phyloP scores from a whole-genome alignment of 805 yeast genomes.

The Zygoascus bituminiphila region DNA sequence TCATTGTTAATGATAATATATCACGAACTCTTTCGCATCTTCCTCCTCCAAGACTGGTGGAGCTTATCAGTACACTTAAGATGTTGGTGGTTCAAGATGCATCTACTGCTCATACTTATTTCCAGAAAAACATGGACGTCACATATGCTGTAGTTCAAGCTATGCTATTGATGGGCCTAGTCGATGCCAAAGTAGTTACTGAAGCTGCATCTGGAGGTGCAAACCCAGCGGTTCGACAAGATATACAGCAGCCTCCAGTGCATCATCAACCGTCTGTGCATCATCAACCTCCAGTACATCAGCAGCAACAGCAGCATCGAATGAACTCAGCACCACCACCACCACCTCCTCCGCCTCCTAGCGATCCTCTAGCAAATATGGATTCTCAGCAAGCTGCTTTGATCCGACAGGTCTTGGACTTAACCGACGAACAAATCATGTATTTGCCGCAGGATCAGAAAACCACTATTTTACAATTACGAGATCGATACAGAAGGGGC shows the following conservation, averaged over 20 bases:
- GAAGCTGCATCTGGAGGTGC: constrained; percentile 15
- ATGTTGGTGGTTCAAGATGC: constrained; percentile 52
- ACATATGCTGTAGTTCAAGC: constrained; percentile 71
- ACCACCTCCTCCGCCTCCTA: constrained; percentile 10
- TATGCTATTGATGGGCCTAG: constrained; percentile 36
- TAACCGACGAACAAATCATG: constrained; percentile 42
- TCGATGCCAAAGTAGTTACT: constrained; percentile 22
- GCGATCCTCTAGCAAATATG: constrained; percentile 9
- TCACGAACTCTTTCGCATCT: constrained; percentile 42
- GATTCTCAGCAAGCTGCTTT: constrained; percentile 38
- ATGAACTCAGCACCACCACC: constrained; percentile 14
- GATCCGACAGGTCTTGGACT: constrained; percentile 41
- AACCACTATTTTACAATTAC: constrained; percentile 22
- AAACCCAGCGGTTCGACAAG: background rate
- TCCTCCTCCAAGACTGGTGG: constrained; percentile 41
- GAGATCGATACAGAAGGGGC: constrained; percentile 18
- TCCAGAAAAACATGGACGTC: constrained; percentile 60
- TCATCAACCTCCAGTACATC: constrained; percentile 6
- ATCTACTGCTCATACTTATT: constrained; percentile 47
- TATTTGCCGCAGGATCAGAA: constrained; percentile 44
- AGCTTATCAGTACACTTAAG: constrained; percentile 47
- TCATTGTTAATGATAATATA: constrained; percentile 33
- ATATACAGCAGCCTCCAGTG: background rate
- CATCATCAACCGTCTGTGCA: constrained; percentile 3
- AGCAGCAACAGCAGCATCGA: constrained; percentile 5